Percentiles rank a stretch among this genome's conserved stretches.
Conservation (phyloP, 352 stramenopile species). For the Sclerospora graminicola region DNA sequence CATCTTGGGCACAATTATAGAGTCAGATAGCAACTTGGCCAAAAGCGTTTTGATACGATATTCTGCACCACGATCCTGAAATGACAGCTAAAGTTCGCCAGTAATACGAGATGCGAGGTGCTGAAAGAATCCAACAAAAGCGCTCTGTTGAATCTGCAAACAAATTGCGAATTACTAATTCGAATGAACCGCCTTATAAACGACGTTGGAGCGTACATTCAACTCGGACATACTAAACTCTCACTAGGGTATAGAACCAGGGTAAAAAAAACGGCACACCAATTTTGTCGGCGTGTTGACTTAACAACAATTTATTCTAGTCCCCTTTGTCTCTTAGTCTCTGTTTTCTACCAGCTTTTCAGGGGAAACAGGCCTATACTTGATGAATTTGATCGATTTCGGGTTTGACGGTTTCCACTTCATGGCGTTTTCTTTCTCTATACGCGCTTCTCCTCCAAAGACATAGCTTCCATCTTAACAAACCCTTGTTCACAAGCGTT, state of each 20-base stretch:
- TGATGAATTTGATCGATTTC: constrained; percentile 46
- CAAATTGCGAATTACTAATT: constrained; percentile 14
- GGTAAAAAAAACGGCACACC: background rate
- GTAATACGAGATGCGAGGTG: constrained; percentile 50
- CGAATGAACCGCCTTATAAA: constrained; percentile 38
- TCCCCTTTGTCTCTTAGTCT: background rate
- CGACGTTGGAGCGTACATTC: constrained; percentile 44
- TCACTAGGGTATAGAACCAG: too few species aligned
- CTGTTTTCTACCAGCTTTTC: constrained; percentile 9
- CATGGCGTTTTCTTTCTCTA: constrained; percentile 49
- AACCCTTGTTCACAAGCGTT: constrained; percentile 41
- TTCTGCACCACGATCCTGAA: constrained; percentile 57
- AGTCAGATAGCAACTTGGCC: constrained; percentile 51
- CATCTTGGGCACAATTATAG: constrained; percentile 70
- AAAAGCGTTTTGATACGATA: constrained; percentile 64
- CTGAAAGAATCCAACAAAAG: constrained; percentile 49
- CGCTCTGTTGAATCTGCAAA: constrained; percentile 14
- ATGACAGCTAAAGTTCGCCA: constrained; percentile 52
- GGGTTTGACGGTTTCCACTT: constrained; percentile 48
- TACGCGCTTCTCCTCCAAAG: constrained; percentile 28
- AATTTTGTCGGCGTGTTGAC: background rate
- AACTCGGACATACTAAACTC: constrained; percentile 22
- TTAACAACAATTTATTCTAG: background rate
- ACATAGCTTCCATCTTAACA: constrained; percentile 47
- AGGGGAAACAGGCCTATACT: constrained; percentile 31